Evolutionary conservation across 768 basidiomycete genomes (phyloP), one percentile per base, ranked within the genome.

Genomic region (Collybia nuda): DNA sequence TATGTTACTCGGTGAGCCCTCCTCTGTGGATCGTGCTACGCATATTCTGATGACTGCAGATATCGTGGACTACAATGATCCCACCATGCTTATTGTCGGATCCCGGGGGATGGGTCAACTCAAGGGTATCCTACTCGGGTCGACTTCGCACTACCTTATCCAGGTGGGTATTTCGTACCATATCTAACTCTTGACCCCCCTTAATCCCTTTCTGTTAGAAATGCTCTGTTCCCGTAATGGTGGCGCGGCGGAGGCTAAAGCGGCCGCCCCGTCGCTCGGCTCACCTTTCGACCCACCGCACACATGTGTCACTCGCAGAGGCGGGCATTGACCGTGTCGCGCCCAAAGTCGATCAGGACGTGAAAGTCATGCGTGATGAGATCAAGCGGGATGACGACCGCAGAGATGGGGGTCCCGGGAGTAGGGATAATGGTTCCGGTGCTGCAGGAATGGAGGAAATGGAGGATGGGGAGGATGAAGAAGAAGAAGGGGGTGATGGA

Each of bases 221-320:
- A 69, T 95, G 92, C 54, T 92, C 92, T 14, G 94, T 96, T 0
- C 94, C 95, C 0, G 93, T 97, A 48, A 96, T 98, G 94, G 93
- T 96, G 47, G 92, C 94, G 4, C 90, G 94, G 47, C 85, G 93
- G 46, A 79, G 94, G 11, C 85, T 97, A 65, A 92, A 91, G 67
- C 85, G 92, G 2, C 91, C 93, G 18, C 85, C 93, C 11, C 82
- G 84, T 48, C 87, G 85, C 42, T 80, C 83, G 3, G 90, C 90
- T 0, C 89, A 92, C 65, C 83, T 92, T 26, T 80, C 90, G 22
- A 86, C 85, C 26, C 85, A 93, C 56, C 88, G 90, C 53, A 79
- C 78, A 1, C 89, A 90, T 42, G 88, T 94, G 37, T 85, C 90
- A 15, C 87, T 98, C 51, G 90, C 93, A 0, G 86, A 93, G 62